Conservation (phyloP, 2,329 filamentous ascomycete species). For the Pestalotiopsis fici region DNA sequence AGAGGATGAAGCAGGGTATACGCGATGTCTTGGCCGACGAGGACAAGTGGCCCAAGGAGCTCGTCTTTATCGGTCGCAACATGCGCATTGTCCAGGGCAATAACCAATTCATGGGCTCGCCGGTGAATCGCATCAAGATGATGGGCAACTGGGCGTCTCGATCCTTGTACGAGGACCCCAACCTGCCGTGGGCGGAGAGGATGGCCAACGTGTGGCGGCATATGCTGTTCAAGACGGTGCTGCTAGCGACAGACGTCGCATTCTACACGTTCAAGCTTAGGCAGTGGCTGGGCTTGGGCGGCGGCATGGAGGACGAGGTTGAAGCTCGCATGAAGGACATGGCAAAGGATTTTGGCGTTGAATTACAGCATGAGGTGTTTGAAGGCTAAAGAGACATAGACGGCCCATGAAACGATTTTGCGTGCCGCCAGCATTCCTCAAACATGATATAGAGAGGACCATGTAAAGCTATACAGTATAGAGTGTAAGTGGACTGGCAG, state of each 20-base stretch:
- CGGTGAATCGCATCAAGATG: constrained; percentile 91
- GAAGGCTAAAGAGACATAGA: constrained; percentile 61
- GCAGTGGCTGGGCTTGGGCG: constrained; percentile 74
- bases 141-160: constrained; percentile 88
- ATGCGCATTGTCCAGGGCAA: constrained; percentile 92
- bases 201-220: constrained; percentile 74
- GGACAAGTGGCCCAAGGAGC: constrained; percentile 84
- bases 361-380: constrained; percentile 86
- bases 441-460: not conserved
- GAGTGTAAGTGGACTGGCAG: not conserved
- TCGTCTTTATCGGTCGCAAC: constrained; percentile 90
- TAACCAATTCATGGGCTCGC: constrained; percentile 86
- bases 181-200: constrained; percentile 63
- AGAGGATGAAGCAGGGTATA: constrained; percentile 71
- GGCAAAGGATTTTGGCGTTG: constrained; percentile 88
- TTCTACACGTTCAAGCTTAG: constrained; percentile 81
- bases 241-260: constrained; percentile 75
- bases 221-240: constrained; percentile 76
- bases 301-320: constrained; percentile 92
- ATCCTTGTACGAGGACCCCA: constrained; percentile 74
- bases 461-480: not conserved
- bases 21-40: constrained; percentile 78
- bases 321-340: constrained; percentile 85
- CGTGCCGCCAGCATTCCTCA: not conserved
- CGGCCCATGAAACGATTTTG: not conserved